Evolutionary conservation across 768 basidiomycete species (phyloP), one percentile per base, ranked within the genome.

Genomic region (Trametopsis cervina): DNA sequence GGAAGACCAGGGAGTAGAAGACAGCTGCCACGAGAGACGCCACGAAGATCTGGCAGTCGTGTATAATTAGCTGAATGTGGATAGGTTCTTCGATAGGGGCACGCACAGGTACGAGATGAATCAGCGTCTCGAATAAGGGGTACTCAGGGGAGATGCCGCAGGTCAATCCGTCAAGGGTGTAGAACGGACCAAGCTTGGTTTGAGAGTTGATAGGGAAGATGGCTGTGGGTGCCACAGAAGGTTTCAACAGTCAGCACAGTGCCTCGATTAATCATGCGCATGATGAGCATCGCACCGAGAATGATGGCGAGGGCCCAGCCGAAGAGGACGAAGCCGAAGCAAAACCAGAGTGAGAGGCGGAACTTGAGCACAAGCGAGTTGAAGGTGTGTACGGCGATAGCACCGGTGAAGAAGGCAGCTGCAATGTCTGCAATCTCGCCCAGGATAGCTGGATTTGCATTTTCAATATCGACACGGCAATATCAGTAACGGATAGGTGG

Each of bases 301-400:
- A 72, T 47, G 6, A 69, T 52, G 11, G 83, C 66, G 22, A 68
- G 53, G 6, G 62, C 53, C 85, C 85, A 87, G 40, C 85, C 85
- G 37, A 75, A 36, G 12, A 56, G 42, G 18, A 78, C 72, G 9
- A 67, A 61, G 2, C 62, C 60, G 1, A 64, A 59, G 50, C 73
- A 78, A 24, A 77, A 64, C 61, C 77, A 68, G 12, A 62, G 57
- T 6, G 78, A 74, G 51, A 79, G 77, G 27, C 73, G 73, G 51
- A 69, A 68, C 38, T 70, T 72, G 46, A 88, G 65, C 12, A 82
- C 78, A 33, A 88, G 68, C 13, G 83, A 78, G 53, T 70, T 75
- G 68, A 86, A 83, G 0, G 80, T 78, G 61, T 89, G 85, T 9
- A 85, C 55, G 0, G 80, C 80, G 54, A 85, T 81, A 4, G 73